A percentile compares a stretch with the other conserved stretches of the same genome.
These are phyloP conservation scores for Conringia planisiliqua DNA, from an alignment of 345 rosid species.

Conservation along the genomic window DNA sequence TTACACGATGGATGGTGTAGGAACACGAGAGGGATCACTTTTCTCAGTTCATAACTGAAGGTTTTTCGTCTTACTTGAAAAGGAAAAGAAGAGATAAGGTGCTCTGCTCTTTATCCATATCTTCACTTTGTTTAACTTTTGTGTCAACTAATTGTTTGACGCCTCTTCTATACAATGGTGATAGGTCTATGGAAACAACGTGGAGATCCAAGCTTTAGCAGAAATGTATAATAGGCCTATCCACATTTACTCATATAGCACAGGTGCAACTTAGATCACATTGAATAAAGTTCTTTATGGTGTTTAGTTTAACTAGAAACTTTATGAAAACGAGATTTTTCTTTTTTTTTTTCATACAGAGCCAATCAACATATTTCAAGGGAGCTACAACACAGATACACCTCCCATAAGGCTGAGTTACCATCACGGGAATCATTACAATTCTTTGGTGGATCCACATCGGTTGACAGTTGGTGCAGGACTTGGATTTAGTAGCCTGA, in stretches of 20 bases:
- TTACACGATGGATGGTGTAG: constrained; percentile 39
- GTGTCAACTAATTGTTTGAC: background rate
- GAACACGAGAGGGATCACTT: constrained; percentile 97
- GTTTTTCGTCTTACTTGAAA: constrained; percentile 85
- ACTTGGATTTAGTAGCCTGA: constrained; percentile 89
- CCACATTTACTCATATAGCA: constrained; percentile 87
- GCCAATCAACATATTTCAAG: constrained; percentile 94
- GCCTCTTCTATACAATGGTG: background rate
- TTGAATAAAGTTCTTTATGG: background rate
- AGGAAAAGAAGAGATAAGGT: constrained; percentile 99
- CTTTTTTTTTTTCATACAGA: constrained; percentile 41
- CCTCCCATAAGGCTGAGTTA: constrained; percentile 92
- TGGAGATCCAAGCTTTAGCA: constrained; percentile 92
- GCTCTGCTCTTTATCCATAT: constrained; percentile 12
- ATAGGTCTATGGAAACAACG: constrained; percentile 97
- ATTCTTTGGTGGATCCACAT: constrained; percentile 92
- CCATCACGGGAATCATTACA: constrained; percentile 97
- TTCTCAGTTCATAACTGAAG: constrained; percentile 95
- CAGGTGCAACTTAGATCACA: constrained; percentile 50
- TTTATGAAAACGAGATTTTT: background rate
- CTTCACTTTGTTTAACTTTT: background rate
- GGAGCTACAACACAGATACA: constrained; percentile 77
- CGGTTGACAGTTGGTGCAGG: constrained; percentile 90
- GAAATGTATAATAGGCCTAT: constrained; percentile 98
- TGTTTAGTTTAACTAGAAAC: background rate